Evolutionary conservation across 768 basidiomycete genomes (phyloP), one percentile per base, ranked within the genome.

Genomic region (Psilocybe cubensis): DNA sequence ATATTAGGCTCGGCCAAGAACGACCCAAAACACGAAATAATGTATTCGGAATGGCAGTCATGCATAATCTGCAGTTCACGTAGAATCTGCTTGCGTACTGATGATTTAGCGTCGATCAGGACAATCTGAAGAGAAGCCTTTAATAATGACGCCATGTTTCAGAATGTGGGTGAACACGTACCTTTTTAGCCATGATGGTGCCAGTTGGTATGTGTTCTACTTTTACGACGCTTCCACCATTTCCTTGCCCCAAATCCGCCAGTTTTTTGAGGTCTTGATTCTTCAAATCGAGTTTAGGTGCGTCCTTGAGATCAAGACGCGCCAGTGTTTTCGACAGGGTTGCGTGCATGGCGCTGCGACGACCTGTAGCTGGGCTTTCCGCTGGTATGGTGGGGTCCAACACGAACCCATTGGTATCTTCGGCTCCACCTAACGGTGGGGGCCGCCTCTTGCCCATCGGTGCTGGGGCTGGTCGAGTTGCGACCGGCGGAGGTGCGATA

Each of bases 51-150:
- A 59, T 89, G 82, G 72, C 96, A 98, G 72, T 97, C 92, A 70
- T 98, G 94, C 96, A 98, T 95, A 78, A 99, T 99, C 66, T 98
- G 96, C 59, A 99, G 79, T 70, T 99, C 97, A 56, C 97, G 91
- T 25, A 98, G 81, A 65, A 99, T 98, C 75, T 99, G 97, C 71
- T 98, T 99, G 57, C 96, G 83, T 24, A 98, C 92, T 2, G 93
- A 85, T 4, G 95, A 92, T 70, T 97, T 97, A 14, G 94, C 95
- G 72, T 96, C 94, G 70, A 97, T 96, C 59, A 96, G 83, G 25
- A 97, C 93, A 68, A 94, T 92, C 95, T 96, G 27, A 18, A 48
- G 4, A 12, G 29, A 20, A 28, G 45, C 59, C 23, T 47, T 54
- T 28, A 24, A 54, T 44, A 54, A 44, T n/a, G 50, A 25, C 31